A percentile compares a stretch with the other conserved stretches of the same genome.
These are phyloP conservation scores for Stachybotrys echinatus DNA, from an alignment of 2,329 filamentous ascomycete genomes.

Conservation along the genomic window DNA sequence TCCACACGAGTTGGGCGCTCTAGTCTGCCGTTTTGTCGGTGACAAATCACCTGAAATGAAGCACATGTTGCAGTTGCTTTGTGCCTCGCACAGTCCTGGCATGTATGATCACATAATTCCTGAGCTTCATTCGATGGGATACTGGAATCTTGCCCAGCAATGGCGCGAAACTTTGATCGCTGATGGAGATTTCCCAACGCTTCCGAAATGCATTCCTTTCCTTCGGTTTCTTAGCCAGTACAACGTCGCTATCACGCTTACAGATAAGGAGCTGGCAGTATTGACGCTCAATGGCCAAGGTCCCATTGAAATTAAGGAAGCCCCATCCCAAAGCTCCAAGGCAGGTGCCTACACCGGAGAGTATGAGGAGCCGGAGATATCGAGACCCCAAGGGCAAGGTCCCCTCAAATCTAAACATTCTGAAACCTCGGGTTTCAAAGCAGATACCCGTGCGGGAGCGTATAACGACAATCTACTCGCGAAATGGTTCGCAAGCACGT, in stretches of 20 bases:
- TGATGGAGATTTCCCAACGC: constrained; percentile 36
- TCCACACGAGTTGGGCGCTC: constrained; percentile 31
- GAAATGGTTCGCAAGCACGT: constrained; percentile 70
- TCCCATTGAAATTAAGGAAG: not conserved
- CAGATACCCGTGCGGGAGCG: not conserved
- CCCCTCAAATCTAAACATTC: not conserved
- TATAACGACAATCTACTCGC: constrained; percentile 57
- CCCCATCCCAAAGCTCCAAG: not conserved
- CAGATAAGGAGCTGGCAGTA: constrained; percentile 26
- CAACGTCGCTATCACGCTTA: constrained; percentile 33
- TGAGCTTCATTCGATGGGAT: constrained; percentile 41
- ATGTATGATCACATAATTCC: constrained; percentile 50
- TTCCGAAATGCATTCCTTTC: constrained; percentile 38
- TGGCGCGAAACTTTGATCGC: constrained; percentile 41
- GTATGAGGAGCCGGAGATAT: constrained; percentile 20
- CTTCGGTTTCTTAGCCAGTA: constrained; percentile 42
- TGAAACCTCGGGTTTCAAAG: not conserved
- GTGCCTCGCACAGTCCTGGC: constrained; percentile 36
- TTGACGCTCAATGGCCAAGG: not conserved
- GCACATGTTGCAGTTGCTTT: constrained; percentile 37
- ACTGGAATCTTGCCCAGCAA: constrained; percentile 33
- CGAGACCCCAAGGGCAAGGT: not conserved
- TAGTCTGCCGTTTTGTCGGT: constrained; percentile 38
- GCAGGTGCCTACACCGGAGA: not conserved
- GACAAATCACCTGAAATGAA: constrained; percentile 30